Conservation (phyloP, 75 land plant species). For the Larix kaempferi region DNA sequence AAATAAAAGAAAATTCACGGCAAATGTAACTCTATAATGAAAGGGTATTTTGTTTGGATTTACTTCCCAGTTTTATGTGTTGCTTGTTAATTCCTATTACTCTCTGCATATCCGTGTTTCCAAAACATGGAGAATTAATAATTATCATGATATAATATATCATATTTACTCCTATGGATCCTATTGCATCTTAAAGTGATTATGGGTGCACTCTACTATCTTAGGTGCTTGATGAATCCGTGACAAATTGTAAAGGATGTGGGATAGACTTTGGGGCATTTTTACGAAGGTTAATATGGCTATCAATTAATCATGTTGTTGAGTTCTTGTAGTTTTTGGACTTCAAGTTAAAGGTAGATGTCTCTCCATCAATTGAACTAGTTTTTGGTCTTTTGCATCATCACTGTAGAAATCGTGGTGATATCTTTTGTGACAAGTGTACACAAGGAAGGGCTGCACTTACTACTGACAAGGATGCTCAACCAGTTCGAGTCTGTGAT, state of each 20-base stretch:
- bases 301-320: neutral
- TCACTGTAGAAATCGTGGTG: slow-evolving; percentile 98
- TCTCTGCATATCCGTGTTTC: no score
- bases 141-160: neutral
- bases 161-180: no score
- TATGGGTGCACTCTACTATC: neutral
- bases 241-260: slow-evolving; percentile 75
- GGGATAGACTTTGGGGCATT: slow-evolving; percentile 76
- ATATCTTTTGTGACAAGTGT: slow-evolving; percentile 96
- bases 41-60: no score
- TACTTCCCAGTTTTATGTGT: no score
- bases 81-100: no score
- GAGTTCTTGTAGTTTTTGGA: neutral
- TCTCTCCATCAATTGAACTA: neutral
- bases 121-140: neutral
- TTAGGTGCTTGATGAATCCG: slow-evolving; percentile 94
- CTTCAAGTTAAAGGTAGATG: neutral
- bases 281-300: slow-evolving; percentile 51
- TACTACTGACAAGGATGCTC: slow-evolving; percentile 80
- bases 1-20: no score
- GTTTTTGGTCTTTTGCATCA: slow-evolving; percentile 45
- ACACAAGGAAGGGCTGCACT: slow-evolving; percentile 88
- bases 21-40: no score
- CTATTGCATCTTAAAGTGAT: no score
- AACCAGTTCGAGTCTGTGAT: slow-evolving; percentile 93